A percentile compares a stretch with the other conserved stretches of the same genome.
Conservation (phyloP, 202 grass and related monocot genomes). For the Brachypodium distachyon region DNA sequence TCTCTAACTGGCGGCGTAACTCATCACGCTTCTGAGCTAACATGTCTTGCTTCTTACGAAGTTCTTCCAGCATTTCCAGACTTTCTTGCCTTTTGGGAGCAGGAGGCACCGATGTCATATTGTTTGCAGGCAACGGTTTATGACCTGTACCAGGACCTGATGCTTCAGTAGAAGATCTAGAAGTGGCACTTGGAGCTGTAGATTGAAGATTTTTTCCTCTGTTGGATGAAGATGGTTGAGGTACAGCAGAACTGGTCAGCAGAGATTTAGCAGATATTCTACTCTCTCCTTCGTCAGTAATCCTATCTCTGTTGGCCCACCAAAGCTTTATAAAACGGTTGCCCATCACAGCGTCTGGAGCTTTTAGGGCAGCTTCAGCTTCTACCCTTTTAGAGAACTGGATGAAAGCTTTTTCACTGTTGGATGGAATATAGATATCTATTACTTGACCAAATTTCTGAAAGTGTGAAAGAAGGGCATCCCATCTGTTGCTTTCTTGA, state of each 20-base stretch:
- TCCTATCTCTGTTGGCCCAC: conserved; percentile 95
- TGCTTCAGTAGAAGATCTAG: conserved; percentile 37
- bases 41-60: conserved; percentile 89
- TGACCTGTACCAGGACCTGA: conserved; percentile 21
- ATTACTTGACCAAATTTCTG: conserved; percentile 91
- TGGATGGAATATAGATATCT: conserved; percentile 87
- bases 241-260: conserved; percentile 13
- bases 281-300: conserved; percentile 42
- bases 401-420: conserved; percentile 90
- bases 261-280: conserved; percentile 12
- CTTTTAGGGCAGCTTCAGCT: conserved; percentile 87
- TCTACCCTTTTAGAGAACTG: conserved; percentile 95
- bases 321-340: conserved; percentile 96
- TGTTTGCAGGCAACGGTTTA: conserved; percentile 42
- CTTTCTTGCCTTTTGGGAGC: conserved; percentile 64
- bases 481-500: conserved; percentile 61
- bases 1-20: conserved; percentile 75
- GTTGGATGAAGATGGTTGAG: conserved; percentile 25
- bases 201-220: conserved; percentile 44
- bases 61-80: conserved; percentile 74
- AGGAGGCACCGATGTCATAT: conserved; percentile 29
- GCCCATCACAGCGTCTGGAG: conserved; percentile 96
- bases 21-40: conserved; percentile 92
- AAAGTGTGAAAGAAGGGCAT: conserved; percentile 78
- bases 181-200: conserved; percentile 36